phyloP scores from a whole-genome alignment of 306 rosid genomes.

The Vigna mungo region DNA sequence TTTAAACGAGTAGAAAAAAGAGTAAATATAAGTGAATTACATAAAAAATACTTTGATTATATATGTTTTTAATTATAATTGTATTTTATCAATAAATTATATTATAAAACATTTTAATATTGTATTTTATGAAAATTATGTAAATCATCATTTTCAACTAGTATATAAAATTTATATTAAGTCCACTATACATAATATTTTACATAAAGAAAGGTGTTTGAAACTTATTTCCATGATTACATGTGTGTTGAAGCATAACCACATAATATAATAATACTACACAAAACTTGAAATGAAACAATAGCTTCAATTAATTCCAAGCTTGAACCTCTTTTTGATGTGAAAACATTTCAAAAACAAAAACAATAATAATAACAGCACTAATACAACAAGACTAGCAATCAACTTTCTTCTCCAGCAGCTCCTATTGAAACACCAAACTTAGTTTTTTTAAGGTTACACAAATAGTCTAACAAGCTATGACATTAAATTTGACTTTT shows the following conservation, averaged over 20 bases:
- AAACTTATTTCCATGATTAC: not conserved
- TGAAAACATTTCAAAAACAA: conserved; percentile 38
- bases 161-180: no score
- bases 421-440: conserved; percentile 49
- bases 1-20: no score
- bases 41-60: no score
- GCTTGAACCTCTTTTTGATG: conserved; percentile 34
- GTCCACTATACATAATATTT: no score
- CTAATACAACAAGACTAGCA: conserved; percentile 41
- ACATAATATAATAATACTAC: not conserved
- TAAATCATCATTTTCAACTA: no score
- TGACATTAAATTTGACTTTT: conserved; percentile 45
- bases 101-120: no score
- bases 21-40: no score
- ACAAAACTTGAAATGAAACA: conserved; percentile 30
- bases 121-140: no score
- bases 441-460: conserved; percentile 46
- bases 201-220: no score
- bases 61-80: no score
- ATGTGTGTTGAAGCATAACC: not conserved
- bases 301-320: conserved; percentile 40
- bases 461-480: conserved; percentile 46
- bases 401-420: conserved; percentile 43
- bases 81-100: no score
- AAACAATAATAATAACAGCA: conserved; percentile 45